Conservation (phyloP, 2,329 filamentous ascomycete species). For the Aspergillus sp. region DNA sequence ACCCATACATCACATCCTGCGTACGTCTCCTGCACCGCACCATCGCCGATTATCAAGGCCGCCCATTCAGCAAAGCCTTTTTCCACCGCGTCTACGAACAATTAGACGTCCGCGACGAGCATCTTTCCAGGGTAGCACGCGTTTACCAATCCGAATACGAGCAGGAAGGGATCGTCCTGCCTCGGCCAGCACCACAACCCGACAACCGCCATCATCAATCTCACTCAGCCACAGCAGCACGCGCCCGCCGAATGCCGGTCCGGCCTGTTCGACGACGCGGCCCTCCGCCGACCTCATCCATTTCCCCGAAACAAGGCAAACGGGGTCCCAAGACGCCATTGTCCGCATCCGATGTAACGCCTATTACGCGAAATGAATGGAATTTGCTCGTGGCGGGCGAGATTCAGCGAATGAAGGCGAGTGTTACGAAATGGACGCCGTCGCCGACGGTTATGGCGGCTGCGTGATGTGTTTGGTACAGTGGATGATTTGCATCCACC, state of each 20-base stretch:
- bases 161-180: constrained; percentile 35
- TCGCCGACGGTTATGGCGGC: constrained; percentile 26
- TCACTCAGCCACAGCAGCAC: background rate
- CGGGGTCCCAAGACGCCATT: constrained; percentile 35
- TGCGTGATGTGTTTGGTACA: constrained; percentile 11
- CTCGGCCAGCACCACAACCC: constrained; percentile 9
- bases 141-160: constrained; percentile 30
- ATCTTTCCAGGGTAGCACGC: constrained; percentile 30
- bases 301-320: constrained; percentile 14
- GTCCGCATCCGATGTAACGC: constrained; percentile 38
- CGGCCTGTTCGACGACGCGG: constrained; percentile 18
- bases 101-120: constrained; percentile 30
- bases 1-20: constrained; percentile 34
- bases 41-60: constrained; percentile 34
- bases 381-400: constrained; percentile 31
- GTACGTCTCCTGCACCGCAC: constrained; percentile 35
- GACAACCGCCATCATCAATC: constrained; percentile 1
- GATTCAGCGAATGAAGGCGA: constrained; percentile 22
- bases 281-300: constrained; percentile 13
- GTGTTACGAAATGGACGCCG: constrained; percentile 33
- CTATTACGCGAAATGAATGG: constrained; percentile 38
- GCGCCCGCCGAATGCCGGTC: constrained; percentile 14
- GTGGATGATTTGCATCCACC: background rate
- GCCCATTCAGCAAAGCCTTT: constrained; percentile 38
- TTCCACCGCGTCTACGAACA: constrained; percentile 40